Evolutionary conservation across 2,329 filamentous ascomycete species (phyloP).

Genomic region (Dothiorella sarmentorum): DNA sequence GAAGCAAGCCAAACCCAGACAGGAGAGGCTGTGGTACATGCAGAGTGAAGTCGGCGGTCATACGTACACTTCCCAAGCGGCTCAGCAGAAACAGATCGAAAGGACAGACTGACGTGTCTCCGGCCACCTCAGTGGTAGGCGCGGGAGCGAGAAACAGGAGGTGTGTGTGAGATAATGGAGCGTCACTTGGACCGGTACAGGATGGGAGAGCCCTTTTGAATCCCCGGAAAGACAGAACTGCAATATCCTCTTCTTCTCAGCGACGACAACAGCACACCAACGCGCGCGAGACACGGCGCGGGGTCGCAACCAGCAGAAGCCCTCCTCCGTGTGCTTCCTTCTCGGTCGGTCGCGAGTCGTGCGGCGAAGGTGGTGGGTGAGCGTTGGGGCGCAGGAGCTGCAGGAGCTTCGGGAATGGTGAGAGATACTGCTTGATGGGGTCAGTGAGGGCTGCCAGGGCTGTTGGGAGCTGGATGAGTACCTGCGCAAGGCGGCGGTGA

Average conservation of each 20-base stretch:
- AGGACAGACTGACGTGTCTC: slow-evolving; percentile 21
- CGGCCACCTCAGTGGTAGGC: slow-evolving; percentile 12
- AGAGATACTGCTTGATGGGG: not conserved
- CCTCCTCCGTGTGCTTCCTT: slow-evolving; percentile 15
- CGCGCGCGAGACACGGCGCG: not conserved
- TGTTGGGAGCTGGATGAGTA: not conserved
- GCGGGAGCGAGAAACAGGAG: slow-evolving; percentile 14
- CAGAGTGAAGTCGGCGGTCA: slow-evolving; percentile 17
- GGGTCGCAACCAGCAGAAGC: slow-evolving; percentile 7
- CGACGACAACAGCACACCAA: not conserved
- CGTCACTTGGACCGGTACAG: slow-evolving; percentile 16
- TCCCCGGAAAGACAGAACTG: slow-evolving; percentile 18
- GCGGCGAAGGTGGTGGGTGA: slow-evolving; percentile 1
- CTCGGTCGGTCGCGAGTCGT: slow-evolving; percentile 6
- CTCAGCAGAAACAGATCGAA: slow-evolving; percentile 29
- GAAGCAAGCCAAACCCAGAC: slow-evolving; percentile 24
- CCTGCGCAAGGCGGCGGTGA: slow-evolving; percentile 4
- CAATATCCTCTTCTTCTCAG: slow-evolving; percentile 14
- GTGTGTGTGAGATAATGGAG: slow-evolving; percentile 16
- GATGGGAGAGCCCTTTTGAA: slow-evolving; percentile 14
- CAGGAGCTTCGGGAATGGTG: not conserved
- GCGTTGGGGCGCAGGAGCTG: not conserved
- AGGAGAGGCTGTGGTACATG: slow-evolving; percentile 18
- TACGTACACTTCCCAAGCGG: slow-evolving; percentile 20
- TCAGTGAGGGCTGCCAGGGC: not conserved